Evolutionary conservation across 306 rosid species (phyloP).

Genomic region (Trifolium repens): DNA sequence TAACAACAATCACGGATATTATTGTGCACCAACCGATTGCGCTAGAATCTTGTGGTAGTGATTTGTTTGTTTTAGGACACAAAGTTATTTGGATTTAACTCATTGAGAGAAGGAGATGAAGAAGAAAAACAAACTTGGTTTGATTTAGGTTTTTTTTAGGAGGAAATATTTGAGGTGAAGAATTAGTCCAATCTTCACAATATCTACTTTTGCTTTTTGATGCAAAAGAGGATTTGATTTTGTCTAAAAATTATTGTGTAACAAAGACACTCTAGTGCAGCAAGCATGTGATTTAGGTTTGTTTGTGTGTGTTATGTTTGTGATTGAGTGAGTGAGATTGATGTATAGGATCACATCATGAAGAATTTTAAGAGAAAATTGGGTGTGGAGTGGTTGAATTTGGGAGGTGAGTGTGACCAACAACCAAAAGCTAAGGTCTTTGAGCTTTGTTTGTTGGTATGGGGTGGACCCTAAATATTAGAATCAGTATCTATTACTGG

Average conservation of each 20-base stretch:
- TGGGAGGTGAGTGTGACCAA: conserved; percentile 64
- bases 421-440: conserved; percentile 56
- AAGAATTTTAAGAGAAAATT: conserved; percentile 39
- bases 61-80: conserved; percentile 52
- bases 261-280: conserved; percentile 52
- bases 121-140: conserved; percentile 37
- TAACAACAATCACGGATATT: neutral
- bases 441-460: conserved; percentile 61
- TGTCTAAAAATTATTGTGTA: conserved; percentile 49
- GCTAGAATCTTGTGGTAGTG: neutral
- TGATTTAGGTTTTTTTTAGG: conserved; percentile 45
- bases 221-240: conserved; percentile 49
- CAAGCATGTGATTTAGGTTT: conserved; percentile 42
- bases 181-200: conserved; percentile 48
- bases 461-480: conserved; percentile 76
- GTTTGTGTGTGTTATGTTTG: conserved; percentile 29
- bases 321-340: conserved; percentile 51
- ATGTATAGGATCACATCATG: conserved; percentile 50
- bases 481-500: conserved; percentile 65
- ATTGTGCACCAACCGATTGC: neutral
- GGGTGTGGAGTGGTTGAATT: conserved; percentile 74
- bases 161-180: conserved; percentile 47
- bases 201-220: conserved; percentile 48
- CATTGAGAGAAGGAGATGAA: conserved; percentile 36
- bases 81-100: conserved; percentile 39